A percentile compares a stretch with the other conserved stretches of the same genome.
Conservation (phyloP, 371 early-diverging fungal genomes). For the Syncephalastrum contaminatum region DNA sequence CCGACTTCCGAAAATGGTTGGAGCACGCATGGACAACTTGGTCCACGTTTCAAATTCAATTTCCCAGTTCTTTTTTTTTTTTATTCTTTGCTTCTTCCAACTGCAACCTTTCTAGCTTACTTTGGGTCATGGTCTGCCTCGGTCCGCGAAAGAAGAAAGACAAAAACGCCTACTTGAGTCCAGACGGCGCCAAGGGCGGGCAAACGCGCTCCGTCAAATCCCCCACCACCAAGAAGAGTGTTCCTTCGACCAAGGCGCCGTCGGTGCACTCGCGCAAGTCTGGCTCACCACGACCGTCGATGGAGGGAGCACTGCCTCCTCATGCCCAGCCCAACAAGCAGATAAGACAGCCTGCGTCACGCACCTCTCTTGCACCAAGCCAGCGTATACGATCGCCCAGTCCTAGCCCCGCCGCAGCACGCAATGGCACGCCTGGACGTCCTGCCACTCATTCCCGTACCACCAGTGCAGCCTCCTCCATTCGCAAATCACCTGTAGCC, state of each 20-base stretch:
- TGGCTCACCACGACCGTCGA: background rate
- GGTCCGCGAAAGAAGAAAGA: slow-evolving; percentile 36
- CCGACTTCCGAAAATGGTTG: background rate
- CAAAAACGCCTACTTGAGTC: slow-evolving; percentile 17
- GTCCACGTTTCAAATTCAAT: background rate
- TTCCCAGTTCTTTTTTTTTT: slow-evolving; percentile 2
- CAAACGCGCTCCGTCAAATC: slow-evolving; percentile 12
- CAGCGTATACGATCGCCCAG: slow-evolving; percentile 7
- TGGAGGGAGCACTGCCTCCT: slow-evolving; percentile 1
- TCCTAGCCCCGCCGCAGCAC: slow-evolving; percentile 7
- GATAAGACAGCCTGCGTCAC: slow-evolving; percentile 10
- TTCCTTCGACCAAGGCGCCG: slow-evolving; percentile 4
- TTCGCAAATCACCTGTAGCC: slow-evolving; percentile 29
- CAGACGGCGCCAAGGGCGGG: slow-evolving; percentile 14
- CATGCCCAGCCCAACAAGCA: slow-evolving; percentile 7
- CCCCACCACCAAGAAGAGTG: slow-evolving; percentile 4
- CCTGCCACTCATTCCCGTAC: slow-evolving; percentile 23
- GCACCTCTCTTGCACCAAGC: slow-evolving; percentile 5
- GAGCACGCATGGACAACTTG: background rate
- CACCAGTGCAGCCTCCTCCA: slow-evolving; percentile 22
- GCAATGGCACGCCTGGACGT: slow-evolving; percentile 10
- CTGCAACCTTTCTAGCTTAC: background rate
- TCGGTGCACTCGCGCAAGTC: slow-evolving; percentile 3
- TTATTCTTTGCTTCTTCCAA: slow-evolving; percentile 5
- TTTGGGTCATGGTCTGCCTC: slow-evolving; percentile 25